phyloP scores from a whole-genome alignment of 345 rosid species.

The Arabidopsis thaliana region DNA sequence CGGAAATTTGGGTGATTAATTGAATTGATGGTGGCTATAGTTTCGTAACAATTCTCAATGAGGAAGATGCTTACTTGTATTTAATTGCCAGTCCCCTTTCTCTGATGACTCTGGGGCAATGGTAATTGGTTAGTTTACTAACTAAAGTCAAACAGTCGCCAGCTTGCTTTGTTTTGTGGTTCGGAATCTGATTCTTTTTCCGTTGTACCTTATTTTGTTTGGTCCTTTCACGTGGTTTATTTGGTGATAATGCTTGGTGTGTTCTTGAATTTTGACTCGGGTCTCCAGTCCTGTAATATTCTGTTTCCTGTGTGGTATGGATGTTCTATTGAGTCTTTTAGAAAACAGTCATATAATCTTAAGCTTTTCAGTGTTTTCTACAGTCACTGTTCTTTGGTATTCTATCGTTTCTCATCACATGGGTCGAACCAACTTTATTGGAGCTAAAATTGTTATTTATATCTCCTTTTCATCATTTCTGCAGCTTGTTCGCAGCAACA shows the following conservation, averaged over 20 bases:
- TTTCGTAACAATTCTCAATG: neutral
- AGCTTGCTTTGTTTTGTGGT: neutral
- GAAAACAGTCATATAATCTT: neutral
- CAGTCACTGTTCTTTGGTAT: conserved; percentile 1
- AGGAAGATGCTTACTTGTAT: neutral
- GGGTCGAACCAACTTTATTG: neutral
- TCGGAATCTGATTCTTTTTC: neutral
- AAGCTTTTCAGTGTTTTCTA: conserved; percentile 19
- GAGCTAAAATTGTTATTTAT: neutral
- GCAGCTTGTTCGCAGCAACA: conserved; percentile 99
- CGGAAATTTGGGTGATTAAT: neutral
- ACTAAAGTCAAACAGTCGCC: neutral
- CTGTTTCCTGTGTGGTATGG: conserved; percentile 3
- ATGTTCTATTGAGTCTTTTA: conserved; percentile 1
- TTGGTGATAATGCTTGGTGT: neutral
- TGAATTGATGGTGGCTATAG: neutral
- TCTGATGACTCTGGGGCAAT: neutral
- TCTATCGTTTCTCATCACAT: neutral
- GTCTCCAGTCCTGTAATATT: conserved; percentile 2
- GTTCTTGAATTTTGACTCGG: neutral
- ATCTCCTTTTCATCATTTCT: conserved; percentile 27
- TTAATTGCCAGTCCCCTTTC: neutral
- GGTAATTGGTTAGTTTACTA: neutral
- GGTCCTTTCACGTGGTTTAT: conserved; percentile 19
- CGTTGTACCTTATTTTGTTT: neutral